These are phyloP conservation scores for Backusella westeae DNA, from an alignment of 192 early-diverging fungal species.

Conservation along the genomic window DNA sequence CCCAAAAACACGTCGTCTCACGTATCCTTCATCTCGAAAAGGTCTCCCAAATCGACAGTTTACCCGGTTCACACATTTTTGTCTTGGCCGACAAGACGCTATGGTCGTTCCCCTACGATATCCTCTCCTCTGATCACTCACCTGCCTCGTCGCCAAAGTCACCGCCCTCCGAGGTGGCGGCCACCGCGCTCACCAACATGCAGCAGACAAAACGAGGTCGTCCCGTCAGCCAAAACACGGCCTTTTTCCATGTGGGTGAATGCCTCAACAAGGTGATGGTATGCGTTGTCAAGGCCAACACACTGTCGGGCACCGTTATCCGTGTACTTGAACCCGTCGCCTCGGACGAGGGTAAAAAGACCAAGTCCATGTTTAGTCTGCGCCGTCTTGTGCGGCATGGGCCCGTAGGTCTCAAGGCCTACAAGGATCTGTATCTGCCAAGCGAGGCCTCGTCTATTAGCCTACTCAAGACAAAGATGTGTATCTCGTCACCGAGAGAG, in stretches of 20 bases:
- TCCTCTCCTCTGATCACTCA: slow-evolving; percentile 2
- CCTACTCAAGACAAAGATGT: slow-evolving; percentile 80
- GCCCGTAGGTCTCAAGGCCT: slow-evolving; percentile 20
- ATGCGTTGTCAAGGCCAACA: slow-evolving; percentile 30
- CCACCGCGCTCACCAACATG: slow-evolving; percentile 1
- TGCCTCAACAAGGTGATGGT: slow-evolving; percentile 26
- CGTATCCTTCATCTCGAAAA: slow-evolving; percentile 72
- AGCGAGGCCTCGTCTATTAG: slow-evolving; percentile 84
- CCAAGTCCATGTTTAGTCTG: slow-evolving; percentile 23
- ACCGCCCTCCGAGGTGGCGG: neutral
- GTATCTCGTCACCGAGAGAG: slow-evolving; percentile 86
- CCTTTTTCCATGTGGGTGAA: slow-evolving; percentile 35
- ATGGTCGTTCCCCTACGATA: slow-evolving; percentile 53
- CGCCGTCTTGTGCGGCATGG: slow-evolving; percentile 17
- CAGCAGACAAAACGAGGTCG: slow-evolving; percentile 34
- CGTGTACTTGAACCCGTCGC: slow-evolving; percentile 24
- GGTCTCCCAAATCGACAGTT: slow-evolving; percentile 81
- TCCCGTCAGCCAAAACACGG: slow-evolving; percentile 22
- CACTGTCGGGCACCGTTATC: slow-evolving; percentile 22
- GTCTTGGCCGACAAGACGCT: slow-evolving; percentile 78
- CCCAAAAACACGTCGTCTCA: slow-evolving; percentile 17
- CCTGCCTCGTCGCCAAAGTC: neutral
- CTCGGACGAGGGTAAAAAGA: slow-evolving; percentile 21
- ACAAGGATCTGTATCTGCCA: slow-evolving; percentile 86
- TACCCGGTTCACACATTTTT: slow-evolving; percentile 75